Evolutionary conservation across 2,329 filamentous ascomycete genomes (phyloP).

Genomic region (Colletotrichum liaoningense): DNA sequence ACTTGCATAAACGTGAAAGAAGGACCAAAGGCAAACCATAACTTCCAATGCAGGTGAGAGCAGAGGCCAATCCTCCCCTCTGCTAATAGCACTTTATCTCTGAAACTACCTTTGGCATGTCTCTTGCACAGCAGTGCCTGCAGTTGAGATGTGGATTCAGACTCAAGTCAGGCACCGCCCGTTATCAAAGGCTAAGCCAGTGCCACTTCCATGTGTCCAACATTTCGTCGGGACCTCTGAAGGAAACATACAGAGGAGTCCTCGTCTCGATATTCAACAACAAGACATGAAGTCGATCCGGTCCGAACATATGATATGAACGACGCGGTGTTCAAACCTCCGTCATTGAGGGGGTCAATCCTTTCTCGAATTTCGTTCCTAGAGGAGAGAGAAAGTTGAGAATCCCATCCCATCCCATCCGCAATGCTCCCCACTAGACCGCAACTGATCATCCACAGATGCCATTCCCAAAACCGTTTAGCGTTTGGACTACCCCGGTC

Average conservation of each 20-base stretch:
- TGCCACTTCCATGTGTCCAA: background rate
- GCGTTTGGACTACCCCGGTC: background rate
- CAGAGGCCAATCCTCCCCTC: background rate
- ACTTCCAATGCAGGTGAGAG: no score
- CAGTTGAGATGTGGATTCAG: background rate
- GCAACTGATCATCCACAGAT: conserved; percentile 26
- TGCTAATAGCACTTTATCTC: no score
- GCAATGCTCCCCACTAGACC: conserved; percentile 14
- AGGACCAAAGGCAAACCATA: background rate
- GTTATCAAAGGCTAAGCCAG: background rate
- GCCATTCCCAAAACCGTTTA: conserved; percentile 15
- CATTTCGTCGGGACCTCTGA: background rate
- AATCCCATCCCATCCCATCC: background rate
- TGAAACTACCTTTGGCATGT: no score
- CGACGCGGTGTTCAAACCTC: background rate
- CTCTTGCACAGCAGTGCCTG: background rate
- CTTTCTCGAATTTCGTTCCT: background rate
- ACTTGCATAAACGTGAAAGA: background rate
- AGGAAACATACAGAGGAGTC: background rate
- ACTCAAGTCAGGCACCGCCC: background rate
- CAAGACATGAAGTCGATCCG: background rate
- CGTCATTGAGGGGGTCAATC: background rate
- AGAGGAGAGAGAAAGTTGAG: background rate
- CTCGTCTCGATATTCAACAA: background rate
- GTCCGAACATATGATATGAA: fast-evolving